phyloP scores from a whole-genome alignment of 768 basidiomycete species.

The Tricholoma bakamatsutake region DNA sequence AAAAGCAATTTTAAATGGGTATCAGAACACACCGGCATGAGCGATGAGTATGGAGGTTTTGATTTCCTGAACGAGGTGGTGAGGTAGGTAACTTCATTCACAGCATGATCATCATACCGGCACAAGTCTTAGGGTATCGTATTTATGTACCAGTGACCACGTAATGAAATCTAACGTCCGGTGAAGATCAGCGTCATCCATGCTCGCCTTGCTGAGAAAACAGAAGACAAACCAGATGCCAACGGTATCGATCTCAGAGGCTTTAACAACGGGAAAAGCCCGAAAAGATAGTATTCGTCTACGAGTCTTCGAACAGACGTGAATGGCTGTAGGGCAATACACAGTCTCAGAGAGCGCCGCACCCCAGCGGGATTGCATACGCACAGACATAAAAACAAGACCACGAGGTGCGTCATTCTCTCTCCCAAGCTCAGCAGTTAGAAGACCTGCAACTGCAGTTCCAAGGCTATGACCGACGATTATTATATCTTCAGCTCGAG shows the following conservation, averaged over 20 bases:
- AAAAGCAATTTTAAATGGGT: background rate
- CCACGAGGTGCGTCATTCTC: constrained; percentile 39
- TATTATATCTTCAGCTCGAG: constrained; percentile 43
- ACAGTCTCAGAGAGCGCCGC: background rate
- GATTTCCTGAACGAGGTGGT: constrained; percentile 40
- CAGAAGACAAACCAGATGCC: constrained; percentile 47
- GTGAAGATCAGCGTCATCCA: background rate
- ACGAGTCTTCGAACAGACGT: constrained; percentile 53
- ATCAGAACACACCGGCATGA: constrained; percentile 44
- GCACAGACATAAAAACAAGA: constrained; percentile 40
- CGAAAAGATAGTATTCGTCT: constrained; percentile 60
- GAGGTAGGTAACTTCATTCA: background rate
- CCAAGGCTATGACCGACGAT: constrained; percentile 75
- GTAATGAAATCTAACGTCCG: constrained; percentile 42
- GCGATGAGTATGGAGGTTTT: constrained; percentile 64
- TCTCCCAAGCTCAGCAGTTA: constrained; percentile 41
- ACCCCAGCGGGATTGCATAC: constrained; percentile 4
- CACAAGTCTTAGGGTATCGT: constrained; percentile 58
- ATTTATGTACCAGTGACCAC: constrained; percentile 48
- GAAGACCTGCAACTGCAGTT: constrained; percentile 53
- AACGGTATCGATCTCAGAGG: constrained; percentile 63
- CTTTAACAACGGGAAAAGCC: constrained; percentile 62
- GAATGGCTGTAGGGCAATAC: constrained; percentile 33
- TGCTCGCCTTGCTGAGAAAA: background rate
- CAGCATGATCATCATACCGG: constrained; percentile 32